A percentile compares a stretch with the other conserved stretches of the same genome.
Conservation (phyloP, 495 filamentous ascomycete species). For the Penicillium waksmanii region DNA sequence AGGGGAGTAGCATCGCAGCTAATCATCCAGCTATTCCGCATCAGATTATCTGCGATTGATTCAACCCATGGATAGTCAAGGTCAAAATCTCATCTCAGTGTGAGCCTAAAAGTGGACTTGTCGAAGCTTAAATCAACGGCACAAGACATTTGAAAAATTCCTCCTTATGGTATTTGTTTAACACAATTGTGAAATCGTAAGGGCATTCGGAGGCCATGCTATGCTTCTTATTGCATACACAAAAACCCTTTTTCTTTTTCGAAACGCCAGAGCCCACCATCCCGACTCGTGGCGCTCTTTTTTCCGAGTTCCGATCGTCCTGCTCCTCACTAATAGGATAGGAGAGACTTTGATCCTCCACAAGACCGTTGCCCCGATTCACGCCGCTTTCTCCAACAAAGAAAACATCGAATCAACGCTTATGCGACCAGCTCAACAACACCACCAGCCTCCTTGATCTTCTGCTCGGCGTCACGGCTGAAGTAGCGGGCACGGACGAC, state of each 20-base stretch:
- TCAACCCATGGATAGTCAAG: neutral
- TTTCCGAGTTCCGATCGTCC: constrained; percentile 36
- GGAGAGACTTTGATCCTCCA: constrained; percentile 33
- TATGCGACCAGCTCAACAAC: constrained; percentile 91
- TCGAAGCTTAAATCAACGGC: constrained; percentile 2
- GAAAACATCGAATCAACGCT: constrained; percentile 44
- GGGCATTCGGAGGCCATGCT: constrained; percentile 47
- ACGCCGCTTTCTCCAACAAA: constrained; percentile 33
- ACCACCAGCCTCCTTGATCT: constrained; percentile 93
- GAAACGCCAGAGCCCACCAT: constrained; percentile 26
- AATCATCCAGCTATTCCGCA: too few relatives aligned
- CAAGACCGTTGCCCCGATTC: constrained; percentile 41
- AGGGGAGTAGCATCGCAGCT: too few relatives aligned
- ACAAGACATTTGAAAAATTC: constrained; percentile 31
- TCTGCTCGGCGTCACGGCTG: constrained; percentile 85
- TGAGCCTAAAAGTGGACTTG: neutral
- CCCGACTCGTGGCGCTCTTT: constrained; percentile 25
- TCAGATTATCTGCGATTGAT: too few relatives aligned
- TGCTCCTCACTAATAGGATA: constrained; percentile 23
- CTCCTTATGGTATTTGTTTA: constrained; percentile 49
- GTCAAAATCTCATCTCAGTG: neutral
- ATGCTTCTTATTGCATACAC: constrained; percentile 46
- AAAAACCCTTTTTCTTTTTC: constrained; percentile 47
- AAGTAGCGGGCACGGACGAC: constrained; percentile 89
- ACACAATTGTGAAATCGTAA: constrained; percentile 48